phyloP scores from a whole-genome alignment of 768 basidiomycete species.

The Naganishia antarctica region DNA sequence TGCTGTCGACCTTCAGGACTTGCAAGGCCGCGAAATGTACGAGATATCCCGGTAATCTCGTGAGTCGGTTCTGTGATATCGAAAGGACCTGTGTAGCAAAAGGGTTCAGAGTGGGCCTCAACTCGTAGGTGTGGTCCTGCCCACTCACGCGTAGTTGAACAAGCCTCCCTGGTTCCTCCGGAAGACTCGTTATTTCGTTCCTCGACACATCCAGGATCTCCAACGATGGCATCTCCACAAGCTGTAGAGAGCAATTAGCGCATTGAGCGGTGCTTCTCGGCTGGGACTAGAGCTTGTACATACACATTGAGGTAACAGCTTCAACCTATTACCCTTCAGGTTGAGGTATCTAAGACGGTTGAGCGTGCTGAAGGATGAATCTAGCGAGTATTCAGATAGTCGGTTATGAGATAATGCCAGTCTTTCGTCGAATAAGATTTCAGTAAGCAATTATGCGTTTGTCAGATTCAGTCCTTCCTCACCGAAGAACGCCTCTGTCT shows the following conservation, averaged over 20 bases:
- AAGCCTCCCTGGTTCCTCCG: conserved; percentile 72
- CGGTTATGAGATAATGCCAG: conserved; percentile 83
- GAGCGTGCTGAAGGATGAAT: conserved; percentile 39
- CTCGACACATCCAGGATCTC: conserved; percentile 93
- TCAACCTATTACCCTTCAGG: conserved; percentile 62
- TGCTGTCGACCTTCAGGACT: conserved; percentile 79
- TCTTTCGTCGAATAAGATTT: conserved; percentile 51
- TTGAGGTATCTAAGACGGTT: conserved; percentile 48
- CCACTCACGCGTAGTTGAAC: conserved; percentile 65
- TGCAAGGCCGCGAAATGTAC: conserved; percentile 65
- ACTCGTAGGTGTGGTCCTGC: not conserved
- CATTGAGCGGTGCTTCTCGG: not conserved
- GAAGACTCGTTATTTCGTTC: conserved; percentile 79
- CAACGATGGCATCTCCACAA: conserved; percentile 75
- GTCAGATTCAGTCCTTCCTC: conserved; percentile 10
- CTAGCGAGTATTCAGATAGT: conserved; percentile 58
- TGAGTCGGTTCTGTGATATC: conserved; percentile 77
- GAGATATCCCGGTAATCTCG: conserved; percentile 72
- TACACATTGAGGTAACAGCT: conserved; percentile 80
- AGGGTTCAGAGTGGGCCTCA: too few relatives aligned
- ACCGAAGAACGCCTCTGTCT: conserved; percentile 48
- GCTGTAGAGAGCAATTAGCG: conserved; percentile 52
- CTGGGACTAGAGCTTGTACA: conserved; percentile 43
- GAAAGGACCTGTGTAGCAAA: conserved; percentile 89
- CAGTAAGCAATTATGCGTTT: not conserved